Evolutionary conservation across 768 basidiomycete species (phyloP).

Genomic region (Leccinum ochraceum): DNA sequence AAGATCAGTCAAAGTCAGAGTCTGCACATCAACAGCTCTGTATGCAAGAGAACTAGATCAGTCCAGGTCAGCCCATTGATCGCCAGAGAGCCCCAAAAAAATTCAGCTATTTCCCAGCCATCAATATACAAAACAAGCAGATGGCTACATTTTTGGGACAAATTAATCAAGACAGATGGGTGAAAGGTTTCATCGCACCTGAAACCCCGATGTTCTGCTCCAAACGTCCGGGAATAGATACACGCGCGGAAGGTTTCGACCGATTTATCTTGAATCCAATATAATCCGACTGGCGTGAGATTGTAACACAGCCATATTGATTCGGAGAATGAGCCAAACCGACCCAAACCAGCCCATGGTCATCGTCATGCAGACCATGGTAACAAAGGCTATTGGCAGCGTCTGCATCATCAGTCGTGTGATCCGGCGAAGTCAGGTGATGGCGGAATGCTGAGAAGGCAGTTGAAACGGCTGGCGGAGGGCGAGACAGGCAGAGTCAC

Average conservation of each 20-base stretch:
- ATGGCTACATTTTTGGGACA: neutral
- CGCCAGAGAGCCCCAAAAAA: neutral
- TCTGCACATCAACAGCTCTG: neutral
- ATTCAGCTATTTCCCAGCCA: neutral
- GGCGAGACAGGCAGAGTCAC: neutral
- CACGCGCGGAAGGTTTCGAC: neutral
- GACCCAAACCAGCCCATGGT: slow-evolving; percentile 1
- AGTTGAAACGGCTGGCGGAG: neutral
- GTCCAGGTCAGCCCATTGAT: neutral
- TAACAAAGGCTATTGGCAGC: neutral
- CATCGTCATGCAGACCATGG: neutral
- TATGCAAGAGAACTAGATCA: neutral
- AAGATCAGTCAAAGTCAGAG: neutral
- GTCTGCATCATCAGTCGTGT: neutral
- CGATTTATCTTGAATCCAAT: neutral
- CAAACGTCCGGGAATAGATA: neutral
- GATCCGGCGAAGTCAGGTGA: slow-evolving; percentile 11
- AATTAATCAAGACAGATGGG: neutral
- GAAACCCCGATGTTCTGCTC: neutral
- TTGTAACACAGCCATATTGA: neutral
- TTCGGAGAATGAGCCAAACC: slow-evolving; percentile 16
- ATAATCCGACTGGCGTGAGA: neutral
- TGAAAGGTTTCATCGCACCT: neutral
- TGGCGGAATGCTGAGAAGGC: neutral
- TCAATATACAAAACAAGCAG: no score